Evolutionary conservation across 225 moss, liverwort and hornwort species (phyloP).

Genomic region (Sphagnum contortum): DNA sequence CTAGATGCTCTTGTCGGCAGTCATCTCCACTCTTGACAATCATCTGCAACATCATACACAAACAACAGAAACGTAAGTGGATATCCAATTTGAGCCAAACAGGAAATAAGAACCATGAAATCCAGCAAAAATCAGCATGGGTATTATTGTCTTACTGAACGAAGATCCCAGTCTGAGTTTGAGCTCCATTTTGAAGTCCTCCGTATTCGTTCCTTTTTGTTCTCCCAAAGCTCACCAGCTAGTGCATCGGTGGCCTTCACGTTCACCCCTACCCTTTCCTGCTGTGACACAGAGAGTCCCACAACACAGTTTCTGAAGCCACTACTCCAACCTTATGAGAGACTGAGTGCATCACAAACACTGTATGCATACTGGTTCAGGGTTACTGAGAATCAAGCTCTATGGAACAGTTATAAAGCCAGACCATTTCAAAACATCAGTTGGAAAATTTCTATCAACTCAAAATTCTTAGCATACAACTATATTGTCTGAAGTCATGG

Average conservation of each 20-base stretch:
- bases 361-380: too few species aligned
- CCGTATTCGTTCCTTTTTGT: slow-evolving; percentile 81
- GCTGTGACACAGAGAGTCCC: slow-evolving; percentile 2
- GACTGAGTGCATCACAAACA: too few species aligned
- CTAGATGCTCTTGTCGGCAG: slow-evolving; percentile 97
- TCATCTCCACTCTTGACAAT: slow-evolving; percentile 99
- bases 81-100: not conserved
- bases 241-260: slow-evolving; percentile 93
- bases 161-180: slow-evolving; percentile 86
- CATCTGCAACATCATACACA: slow-evolving; percentile 51
- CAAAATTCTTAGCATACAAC: too few species aligned
- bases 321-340: too few species aligned
- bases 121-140: not conserved
- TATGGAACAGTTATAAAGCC: too few species aligned
- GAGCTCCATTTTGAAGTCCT: slow-evolving; percentile 76
- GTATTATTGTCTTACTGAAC: slow-evolving; percentile 53
- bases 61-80: not conserved
- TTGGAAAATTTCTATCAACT: too few species aligned
- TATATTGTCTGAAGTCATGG: too few species aligned
- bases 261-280: slow-evolving; percentile 67
- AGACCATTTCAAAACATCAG: too few species aligned
- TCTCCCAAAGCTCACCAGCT: slow-evolving; percentile 93
- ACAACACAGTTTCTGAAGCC: not conserved
- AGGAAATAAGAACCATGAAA: not conserved
- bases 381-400: too few species aligned